Evolutionary conservation across 306 rosid species (phyloP), one percentile per base, ranked within the genome.

Genomic region (Malus sieversii): DNA sequence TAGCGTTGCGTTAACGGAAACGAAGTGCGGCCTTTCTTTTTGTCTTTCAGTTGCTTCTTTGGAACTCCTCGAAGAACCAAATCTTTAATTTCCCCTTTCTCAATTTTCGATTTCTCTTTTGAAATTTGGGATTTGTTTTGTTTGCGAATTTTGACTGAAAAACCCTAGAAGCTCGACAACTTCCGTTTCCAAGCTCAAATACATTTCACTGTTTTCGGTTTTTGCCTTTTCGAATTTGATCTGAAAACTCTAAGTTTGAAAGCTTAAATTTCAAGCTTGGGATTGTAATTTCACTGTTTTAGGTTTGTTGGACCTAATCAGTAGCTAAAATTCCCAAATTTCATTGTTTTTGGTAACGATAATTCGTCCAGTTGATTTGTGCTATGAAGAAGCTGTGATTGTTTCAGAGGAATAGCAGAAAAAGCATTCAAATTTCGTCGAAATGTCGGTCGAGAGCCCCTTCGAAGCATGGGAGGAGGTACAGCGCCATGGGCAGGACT

Each of bases 381-480:
- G 74, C 7, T 40, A 85, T 84, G 92, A 82, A 61, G 67, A 68
- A 75, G 52, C 74, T 68, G 40, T 74, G 71, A 81, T 48, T 57
- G 40, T 58, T 74, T 35, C 68, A 10, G 71, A 52, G 69, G 75
- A 52, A 59, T 14, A 55, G 64, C 44, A n/a, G 20, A 15, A 55
- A 65, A 25, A 76, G 57, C 66, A 66, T 74, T 42, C 33, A 13
- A 27, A 71, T 61, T 65, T 68, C 44, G 29, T 63, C 71, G 55
- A 27, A 10, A 88, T 94, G 98, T 90, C 97, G 68, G 92, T 89
- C 4, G 98, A 95, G 78, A 86, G 97, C 80, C 86, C 99, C 38
- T 90, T 95, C 19, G 97, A 95, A 53, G 93, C 97, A 10, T 95
- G 99, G 99, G 99, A 95, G 82, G 99, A 95, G 82, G 93, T 95